Evolutionary conservation across 2,329 filamentous ascomycete genomes (phyloP).

Genomic region (Aspergillus calidoustus): DNA sequence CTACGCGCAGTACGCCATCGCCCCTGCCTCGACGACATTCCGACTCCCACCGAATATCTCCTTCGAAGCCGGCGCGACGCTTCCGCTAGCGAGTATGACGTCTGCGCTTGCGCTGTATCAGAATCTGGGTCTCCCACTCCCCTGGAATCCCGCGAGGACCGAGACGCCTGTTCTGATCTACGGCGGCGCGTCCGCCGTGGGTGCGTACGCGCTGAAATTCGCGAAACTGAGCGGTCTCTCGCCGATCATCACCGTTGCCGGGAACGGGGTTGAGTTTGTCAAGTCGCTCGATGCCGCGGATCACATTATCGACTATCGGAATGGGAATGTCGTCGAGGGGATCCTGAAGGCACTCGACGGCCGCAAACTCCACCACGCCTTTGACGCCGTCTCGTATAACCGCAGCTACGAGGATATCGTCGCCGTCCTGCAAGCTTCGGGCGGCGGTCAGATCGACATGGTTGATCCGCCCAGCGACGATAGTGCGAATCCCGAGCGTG

Average conservation of each 20-base stretch:
- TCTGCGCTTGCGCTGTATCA: not conserved
- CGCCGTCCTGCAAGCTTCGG: not conserved
- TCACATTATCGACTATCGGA: not conserved
- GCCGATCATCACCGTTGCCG: not conserved
- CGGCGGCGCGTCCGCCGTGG: not conserved
- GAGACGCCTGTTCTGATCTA: not conserved
- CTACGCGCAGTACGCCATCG: conserved; percentile 60
- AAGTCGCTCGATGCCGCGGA: not conserved
- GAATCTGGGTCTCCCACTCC: not conserved
- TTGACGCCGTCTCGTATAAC: not conserved
- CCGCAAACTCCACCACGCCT: not conserved
- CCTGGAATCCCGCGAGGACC: not conserved
- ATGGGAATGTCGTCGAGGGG: not conserved
- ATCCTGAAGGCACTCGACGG: not conserved
- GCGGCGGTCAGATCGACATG: not conserved
- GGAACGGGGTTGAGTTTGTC: not conserved
- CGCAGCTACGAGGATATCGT: not conserved
- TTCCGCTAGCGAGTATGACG: not conserved
- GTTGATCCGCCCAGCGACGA: not conserved
- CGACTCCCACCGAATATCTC: not conserved
- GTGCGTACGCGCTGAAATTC: not conserved
- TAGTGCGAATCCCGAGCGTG: not conserved
- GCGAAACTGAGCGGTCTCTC: not conserved
- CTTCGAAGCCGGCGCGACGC: not conserved
- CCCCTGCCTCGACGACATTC: conserved; percentile 56